Evolutionary conservation across 2,329 filamentous ascomycete species (phyloP), one percentile per base, ranked within the genome.

Genomic region (Scytalidium lignicola): DNA sequence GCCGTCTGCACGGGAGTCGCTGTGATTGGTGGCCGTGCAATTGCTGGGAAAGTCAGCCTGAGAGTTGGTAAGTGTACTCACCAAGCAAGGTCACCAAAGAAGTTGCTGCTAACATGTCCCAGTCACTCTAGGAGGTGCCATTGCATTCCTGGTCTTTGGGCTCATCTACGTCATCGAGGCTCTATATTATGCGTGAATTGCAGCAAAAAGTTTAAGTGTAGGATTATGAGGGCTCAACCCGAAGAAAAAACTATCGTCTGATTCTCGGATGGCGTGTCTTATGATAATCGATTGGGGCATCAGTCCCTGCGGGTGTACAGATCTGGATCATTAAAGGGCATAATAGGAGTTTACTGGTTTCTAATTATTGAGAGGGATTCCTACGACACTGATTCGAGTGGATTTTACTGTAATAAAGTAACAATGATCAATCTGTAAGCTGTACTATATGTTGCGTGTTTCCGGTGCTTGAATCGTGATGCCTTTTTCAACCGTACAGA

Each of bases 41-140:
- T 99, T 67, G 93, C 93, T 40, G 93, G 93, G 26, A 86, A 80
- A 65, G 93, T 99, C 57, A 97, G 92, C 73, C 82, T 99, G 73
- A 87, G 90, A 79, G 88, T 95, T 75, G 90, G 92, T 96, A 81
- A 78, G 90, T 86, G 41, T 53, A 43, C 6, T 43, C 51, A 20
- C n/a, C 23, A 18, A n/a, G 12, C 41, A 44, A 10, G 19, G 18
- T 23, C 22, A 15, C 42, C n/a, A 46, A 28, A 45, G 51, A 43
- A 55, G 51, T 51, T 56, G 29, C 50, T 44, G 49, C 55, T 64
- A 57, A 64, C 41, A 42, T 42, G 46, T n/a, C 43, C 37, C 55
- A 96, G 93, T 97, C 29, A 97, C 92, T 26, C 77, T 97, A 46
- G 92, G 93, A 55, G 93, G 93, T 52, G 92, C 93, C 7, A 71